phyloP scores from a whole-genome alignment of 768 basidiomycete species.

The Asterophora parasitica region DNA sequence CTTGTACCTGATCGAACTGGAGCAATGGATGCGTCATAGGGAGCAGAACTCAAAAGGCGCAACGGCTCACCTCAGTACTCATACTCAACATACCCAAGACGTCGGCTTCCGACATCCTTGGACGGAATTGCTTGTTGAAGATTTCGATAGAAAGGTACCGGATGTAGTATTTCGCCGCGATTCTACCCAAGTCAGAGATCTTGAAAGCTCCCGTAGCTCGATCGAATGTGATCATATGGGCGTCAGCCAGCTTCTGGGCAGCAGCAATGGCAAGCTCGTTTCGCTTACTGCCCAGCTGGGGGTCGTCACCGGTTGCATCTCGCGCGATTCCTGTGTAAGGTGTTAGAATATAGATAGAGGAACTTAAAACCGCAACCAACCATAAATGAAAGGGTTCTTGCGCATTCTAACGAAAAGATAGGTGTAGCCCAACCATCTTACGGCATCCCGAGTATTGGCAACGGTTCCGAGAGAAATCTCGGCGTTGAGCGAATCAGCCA shows the following conservation, averaged over 20 bases:
- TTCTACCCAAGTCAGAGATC: conserved; percentile 89
- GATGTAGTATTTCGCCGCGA: conserved; percentile 97
- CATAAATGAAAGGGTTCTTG: conserved; percentile 84
- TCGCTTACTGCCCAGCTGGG: conserved; percentile 65
- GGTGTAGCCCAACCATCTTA: conserved; percentile 95
- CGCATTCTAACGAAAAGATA: conserved; percentile 95
- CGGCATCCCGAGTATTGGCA: conserved; percentile 76
- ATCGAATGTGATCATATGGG: conserved; percentile 82
- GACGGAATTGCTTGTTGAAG: conserved; percentile 74
- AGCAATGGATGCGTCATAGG: background rate
- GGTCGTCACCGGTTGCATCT: conserved; percentile 66
- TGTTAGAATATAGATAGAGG: conserved; percentile 7
- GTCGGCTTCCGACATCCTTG: conserved; percentile 91
- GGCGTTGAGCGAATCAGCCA: conserved; percentile 90
- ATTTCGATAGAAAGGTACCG: conserved; percentile 79
- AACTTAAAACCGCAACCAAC: conserved; percentile 31
- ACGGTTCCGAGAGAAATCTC: conserved; percentile 96
- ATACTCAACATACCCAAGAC: conserved; percentile 78
- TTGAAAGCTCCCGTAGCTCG: conserved; percentile 50
- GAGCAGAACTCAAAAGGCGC: conserved; percentile 10
- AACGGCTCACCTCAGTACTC: conserved; percentile 76
- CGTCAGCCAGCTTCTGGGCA: conserved; percentile 59
- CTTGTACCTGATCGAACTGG: conserved; percentile 92
- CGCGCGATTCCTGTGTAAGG: conserved; percentile 59
- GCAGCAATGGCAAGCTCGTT: conserved; percentile 61